Evolutionary conservation across 164 flowering plant species (phyloP).

Genomic region (Echeveria elegans): DNA sequence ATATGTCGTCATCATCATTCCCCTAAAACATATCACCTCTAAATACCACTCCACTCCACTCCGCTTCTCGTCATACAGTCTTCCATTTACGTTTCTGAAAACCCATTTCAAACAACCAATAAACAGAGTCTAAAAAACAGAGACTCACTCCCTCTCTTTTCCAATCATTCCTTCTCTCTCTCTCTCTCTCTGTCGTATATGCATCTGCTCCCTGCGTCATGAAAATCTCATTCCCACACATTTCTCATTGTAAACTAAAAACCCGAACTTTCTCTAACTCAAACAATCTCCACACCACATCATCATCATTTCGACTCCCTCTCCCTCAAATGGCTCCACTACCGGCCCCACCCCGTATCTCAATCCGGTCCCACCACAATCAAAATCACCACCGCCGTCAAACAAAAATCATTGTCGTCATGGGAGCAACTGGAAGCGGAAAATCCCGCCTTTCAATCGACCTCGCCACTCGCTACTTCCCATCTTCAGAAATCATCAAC

Average conservation of each 20-base stretch:
- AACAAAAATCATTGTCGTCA: conserved; percentile 24
- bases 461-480: conserved; percentile 36
- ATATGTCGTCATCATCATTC: no score
- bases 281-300: background rate
- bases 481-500: conserved; percentile 57
- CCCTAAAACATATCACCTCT: no score
- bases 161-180: background rate
- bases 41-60: no score
- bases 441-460: conserved; percentile 66
- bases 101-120: no score
- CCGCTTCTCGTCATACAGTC: no score
- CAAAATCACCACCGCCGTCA: background rate
- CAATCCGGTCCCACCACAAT: conserved; percentile 1
- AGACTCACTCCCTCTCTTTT: background rate
- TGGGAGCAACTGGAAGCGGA: conserved; percentile 84
- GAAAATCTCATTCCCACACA: conserved; percentile 1
- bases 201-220: background rate
- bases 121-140: background rate
- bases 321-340: conserved; percentile 4
- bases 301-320: background rate
- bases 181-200: background rate
- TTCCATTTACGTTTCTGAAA: no score
- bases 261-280: background rate
- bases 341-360: conserved; percentile 2
- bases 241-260: background rate